Evolutionary conservation across 2,329 filamentous ascomycete species (phyloP), one percentile per base, ranked within the genome.

Genomic region (Fusarium sp.): DNA sequence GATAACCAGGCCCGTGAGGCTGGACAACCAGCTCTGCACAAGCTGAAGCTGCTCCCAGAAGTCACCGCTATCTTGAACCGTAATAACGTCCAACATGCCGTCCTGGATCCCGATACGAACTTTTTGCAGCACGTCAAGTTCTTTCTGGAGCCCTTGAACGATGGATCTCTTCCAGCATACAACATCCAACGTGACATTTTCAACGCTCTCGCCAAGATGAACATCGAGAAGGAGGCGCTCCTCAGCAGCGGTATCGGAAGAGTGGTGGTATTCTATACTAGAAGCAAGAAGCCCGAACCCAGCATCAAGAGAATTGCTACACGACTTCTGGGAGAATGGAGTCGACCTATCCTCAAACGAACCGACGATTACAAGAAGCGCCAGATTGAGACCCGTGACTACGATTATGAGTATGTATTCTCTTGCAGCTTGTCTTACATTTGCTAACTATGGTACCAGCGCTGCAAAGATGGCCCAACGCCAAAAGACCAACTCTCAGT

Each of bases 151-250:
- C 96, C 96, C 2, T 88, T 98, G 48, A 94, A 95, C 76, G 95
- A 98, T 78, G 96, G 95, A 62, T 95, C 93, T 67, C 87, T 99
- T 53, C 96, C 96, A 1, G 95, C 96, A 33, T 99, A 98, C 84
- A 96, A 96, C 79, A 98, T 99, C 73, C 96, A 99, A 83, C 93
- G 95, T 68, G 95, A 98, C 79, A 89, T 99, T 45, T 96, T 99
- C 80, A 89, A 89, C 30, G 92, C 93, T 27, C 86, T 99, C 40
- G 88, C 88, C 20, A 91, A 90, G 76, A 87, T 98, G 8, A 94
- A 94, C 9, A 94, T 98, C 73, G 93, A 94, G 79, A 98, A 98
- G 79, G 96, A 98, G 76, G 89, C 92, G 3, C 87, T 99, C 17
- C 87, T 97, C 26, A 95, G 94, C 72, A 97, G 93, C 75, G 95